Base-by-base conservation (phyloP, 2,329 filamentous ascomycete genomes). In the Graphiopsis chlorocephala region DNA sequence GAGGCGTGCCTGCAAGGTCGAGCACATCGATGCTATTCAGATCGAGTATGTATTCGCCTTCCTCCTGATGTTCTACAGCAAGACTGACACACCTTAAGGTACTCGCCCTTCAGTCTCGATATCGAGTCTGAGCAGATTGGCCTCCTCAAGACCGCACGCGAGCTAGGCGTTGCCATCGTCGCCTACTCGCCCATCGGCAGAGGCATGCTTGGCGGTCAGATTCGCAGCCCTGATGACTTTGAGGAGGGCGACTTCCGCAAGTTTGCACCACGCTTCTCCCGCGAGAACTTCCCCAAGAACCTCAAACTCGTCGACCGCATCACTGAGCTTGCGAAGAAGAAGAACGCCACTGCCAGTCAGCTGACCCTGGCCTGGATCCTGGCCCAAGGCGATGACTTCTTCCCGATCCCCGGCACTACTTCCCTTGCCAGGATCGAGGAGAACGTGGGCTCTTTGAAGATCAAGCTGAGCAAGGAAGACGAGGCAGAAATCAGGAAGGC, bases 331-430 rank as follows among this genome's bases (percentile, higher is more conserved):
- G 86, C 85, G 0, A 75, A 80, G 48, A 78, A 76, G 66, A 88
- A 90, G 75, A 81, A 78, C 3, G 80, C 79, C 53, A 87, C 87
- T 0, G 69, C 85, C 0, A 80, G 80, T 1, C 84, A 91, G 72
- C 72, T 91, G 33, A 83, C 85, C 1, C 77, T 90, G 29, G 87
- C 87, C 0, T 90, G 88, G 87, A 69, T 90, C 64, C 70, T 88
- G 68, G 82, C 82, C 4, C 86, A 89, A 69, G 74, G 74, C 15
- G 79, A 83, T 2, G 84, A 88, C 68, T 78, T 90, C 58, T 83
- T 87, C 70, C 85, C 88, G 0, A 73, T 74, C 64, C 84, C 84
- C 0, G 84, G 84, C 8, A 85, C 83, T 0, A 85, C 82, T 65
- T 79, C 78, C 25, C 68, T 81, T 17, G 74, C 77, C 25, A 77